Percentiles rank a stretch among this genome's conserved stretches.
phyloP scores from a whole-genome alignment of 139 green algal genomes.

The Volvox africanus region DNA sequence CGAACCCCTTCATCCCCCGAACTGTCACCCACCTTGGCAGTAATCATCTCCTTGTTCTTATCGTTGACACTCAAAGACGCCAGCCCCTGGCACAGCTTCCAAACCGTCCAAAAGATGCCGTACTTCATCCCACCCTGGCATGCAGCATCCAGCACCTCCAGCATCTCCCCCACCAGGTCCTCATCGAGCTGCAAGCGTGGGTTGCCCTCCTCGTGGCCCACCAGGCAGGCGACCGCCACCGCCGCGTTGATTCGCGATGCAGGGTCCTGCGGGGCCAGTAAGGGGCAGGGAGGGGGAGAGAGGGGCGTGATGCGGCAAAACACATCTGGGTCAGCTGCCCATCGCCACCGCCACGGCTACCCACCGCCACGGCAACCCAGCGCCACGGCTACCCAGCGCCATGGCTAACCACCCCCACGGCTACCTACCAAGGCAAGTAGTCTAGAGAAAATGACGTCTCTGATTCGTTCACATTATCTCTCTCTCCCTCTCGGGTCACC shows the following conservation, averaged over 20 bases:
- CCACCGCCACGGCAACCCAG: too few species aligned
- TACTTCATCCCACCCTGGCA: constrained; percentile 52
- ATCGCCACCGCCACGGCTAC: too few species aligned
- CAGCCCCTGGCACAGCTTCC: constrained; percentile 69
- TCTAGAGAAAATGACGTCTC: too few species aligned
- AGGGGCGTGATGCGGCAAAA: too few species aligned
- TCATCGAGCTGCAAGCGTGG: constrained; percentile 55
- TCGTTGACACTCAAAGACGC: constrained; percentile 64
- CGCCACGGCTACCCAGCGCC: too few species aligned
- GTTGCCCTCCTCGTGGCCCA: constrained; percentile 65
- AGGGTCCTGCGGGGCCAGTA: constrained; percentile 38
- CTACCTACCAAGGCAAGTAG: too few species aligned
- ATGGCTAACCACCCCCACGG: too few species aligned
- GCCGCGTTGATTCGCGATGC: constrained; percentile 67
- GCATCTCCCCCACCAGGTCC: constrained; percentile 59
- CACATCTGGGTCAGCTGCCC: too few species aligned
- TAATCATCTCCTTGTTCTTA: constrained; percentile 61
- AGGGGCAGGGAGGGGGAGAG: too few species aligned
- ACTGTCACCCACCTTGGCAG: constrained; percentile 19
- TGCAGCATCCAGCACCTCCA: constrained; percentile 59
- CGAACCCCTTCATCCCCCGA: background rate
- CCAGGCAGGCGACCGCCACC: constrained; percentile 63
- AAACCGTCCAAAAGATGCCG: constrained; percentile 68
- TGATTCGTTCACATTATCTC: too few species aligned
- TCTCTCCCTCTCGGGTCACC: too few species aligned